Evolutionary conservation across 2,329 filamentous ascomycete species (phyloP).

Genomic region (Amauroascus niger): DNA sequence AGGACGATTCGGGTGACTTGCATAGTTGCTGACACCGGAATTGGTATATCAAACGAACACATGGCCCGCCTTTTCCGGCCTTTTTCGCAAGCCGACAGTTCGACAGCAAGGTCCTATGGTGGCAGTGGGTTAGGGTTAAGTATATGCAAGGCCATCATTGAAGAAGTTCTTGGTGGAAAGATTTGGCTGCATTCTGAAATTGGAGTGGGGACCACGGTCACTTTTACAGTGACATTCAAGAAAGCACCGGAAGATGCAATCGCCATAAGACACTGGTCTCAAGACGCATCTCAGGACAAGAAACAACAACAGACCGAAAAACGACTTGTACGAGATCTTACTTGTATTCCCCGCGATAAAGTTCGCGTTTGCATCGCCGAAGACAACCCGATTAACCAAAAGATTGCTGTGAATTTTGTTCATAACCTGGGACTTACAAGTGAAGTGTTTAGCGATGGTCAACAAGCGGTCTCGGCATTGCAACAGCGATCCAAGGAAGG

Average conservation of each 20-base stretch:
- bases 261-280: constrained; percentile 49
- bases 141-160: constrained; percentile 89
- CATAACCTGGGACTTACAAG: constrained; percentile 76
- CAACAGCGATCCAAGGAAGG: constrained; percentile 60
- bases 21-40: constrained; percentile 81
- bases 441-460: constrained; percentile 81
- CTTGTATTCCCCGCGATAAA: constrained; percentile 62
- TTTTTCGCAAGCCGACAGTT: constrained; percentile 86
- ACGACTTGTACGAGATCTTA: constrained; percentile 54
- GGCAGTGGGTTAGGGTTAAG: constrained; percentile 84
- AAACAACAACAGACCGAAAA: constrained; percentile 35
- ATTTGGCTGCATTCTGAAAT: constrained; percentile 73
- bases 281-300: constrained; percentile 26
- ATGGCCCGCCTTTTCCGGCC: constrained; percentile 80
- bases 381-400: constrained; percentile 90
- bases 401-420: constrained; percentile 86
- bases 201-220: constrained; percentile 51
- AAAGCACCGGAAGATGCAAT: constrained; percentile 58
- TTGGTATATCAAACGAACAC: constrained; percentile 70
- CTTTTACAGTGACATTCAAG: constrained; percentile 75
- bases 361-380: constrained; percentile 87
- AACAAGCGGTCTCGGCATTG: constrained; percentile 80
- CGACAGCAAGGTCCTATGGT: constrained; percentile 81
- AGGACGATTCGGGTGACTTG: constrained; percentile 67
- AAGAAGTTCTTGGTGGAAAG: constrained; percentile 79